Evolutionary conservation across 768 basidiomycete genomes (phyloP).

Genomic region (Lactarius pseudohatsudake): DNA sequence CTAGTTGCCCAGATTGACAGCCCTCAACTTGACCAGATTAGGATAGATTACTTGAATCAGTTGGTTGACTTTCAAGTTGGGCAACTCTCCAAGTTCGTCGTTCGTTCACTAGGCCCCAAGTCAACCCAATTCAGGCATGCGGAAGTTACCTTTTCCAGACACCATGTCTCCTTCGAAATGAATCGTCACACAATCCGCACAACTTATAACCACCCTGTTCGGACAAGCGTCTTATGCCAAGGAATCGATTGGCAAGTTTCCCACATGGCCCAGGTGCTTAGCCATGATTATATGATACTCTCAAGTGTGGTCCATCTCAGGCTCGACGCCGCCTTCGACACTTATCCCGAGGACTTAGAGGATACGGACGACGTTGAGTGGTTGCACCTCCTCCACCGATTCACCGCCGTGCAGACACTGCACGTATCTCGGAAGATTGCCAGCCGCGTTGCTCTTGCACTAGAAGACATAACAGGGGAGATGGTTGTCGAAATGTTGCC

Average conservation of each 20-base stretch:
- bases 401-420: no score
- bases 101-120: background rate
- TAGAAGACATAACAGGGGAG: no score
- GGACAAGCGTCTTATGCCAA: background rate
- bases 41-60: background rate
- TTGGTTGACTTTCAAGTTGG: background rate
- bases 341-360: no score
- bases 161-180: accelerated
- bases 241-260: background rate
- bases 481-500: no score
- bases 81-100: background rate
- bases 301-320: background rate
- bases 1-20: background rate
- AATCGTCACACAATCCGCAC: no score
- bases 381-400: no score
- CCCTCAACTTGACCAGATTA: background rate
- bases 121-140: background rate
- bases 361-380: no score
- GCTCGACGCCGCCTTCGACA: no score
- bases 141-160: accelerated
- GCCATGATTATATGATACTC: background rate
- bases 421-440: no score
- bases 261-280: background rate
- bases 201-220: no score
- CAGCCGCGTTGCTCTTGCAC: no score